Evolutionary conservation across 2,329 filamentous ascomycete genomes (phyloP), one percentile per base, ranked within the genome.

Genomic region (Calonectria naviculata): DNA sequence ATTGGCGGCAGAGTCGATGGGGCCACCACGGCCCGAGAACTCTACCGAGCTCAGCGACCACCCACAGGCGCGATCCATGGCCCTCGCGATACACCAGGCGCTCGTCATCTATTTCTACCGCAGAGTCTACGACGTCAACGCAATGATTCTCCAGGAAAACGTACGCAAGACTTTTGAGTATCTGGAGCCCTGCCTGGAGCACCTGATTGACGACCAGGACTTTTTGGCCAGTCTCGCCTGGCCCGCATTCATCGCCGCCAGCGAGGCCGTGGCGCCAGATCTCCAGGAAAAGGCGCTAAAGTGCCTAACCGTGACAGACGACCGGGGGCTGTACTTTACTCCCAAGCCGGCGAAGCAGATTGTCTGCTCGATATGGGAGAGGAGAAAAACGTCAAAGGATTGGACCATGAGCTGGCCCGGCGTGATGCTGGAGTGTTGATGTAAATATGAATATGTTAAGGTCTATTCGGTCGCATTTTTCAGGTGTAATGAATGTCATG

Each of bases 51-150:
- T 78, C 2, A 73, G 74, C 7, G 68, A 70, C 0, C 72, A 78
- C 5, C 77, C 77, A 0, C 77, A 77, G 19, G 68, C 77, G 1
- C 63, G 72, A 0, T 73, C 70, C 4, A 78, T 71, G 74, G 70
- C 71, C 8, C 72, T 80, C 0, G 84, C 84, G 9, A 83, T 87
- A 67, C 83, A 85, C 10, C 80, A 85, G 38, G 84, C 85, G 0
- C 71, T 87, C 13, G 76, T 83, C 5, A 85, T 87, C 4, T 87
- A 85, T 73, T 87, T 87, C 58, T 86, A 87, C 71, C 80, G 85
- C 1, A 78, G 84, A 5, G 82, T 87, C 0, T 78, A 80, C 52
- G 74, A 78, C 36, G 76, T 80, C 65, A 83, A 84, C 36, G 79
- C 84, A 12, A 82, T 83, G 56, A 80, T 85, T 4, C 66, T 87